Evolutionary conservation across 495 filamentous ascomycete genomes (phyloP).

Genomic region (Daldinia concentrica): DNA sequence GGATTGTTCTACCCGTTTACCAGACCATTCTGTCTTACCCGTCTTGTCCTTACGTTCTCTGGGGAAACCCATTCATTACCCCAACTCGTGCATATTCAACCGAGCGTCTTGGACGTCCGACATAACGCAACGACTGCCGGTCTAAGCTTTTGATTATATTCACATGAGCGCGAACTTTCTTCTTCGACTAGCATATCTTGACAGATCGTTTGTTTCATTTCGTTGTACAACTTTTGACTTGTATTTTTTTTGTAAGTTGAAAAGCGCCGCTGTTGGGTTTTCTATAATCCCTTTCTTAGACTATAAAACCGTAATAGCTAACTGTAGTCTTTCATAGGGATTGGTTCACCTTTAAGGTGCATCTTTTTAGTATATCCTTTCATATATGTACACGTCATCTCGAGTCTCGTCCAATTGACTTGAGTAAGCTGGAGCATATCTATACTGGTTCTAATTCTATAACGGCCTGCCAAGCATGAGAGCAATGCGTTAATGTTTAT

Average conservation of each 20-base stretch:
- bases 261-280: not conserved
- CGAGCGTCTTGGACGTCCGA: conserved; percentile 23
- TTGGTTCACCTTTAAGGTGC: not conserved
- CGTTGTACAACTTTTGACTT: conserved; percentile 18
- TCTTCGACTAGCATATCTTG: conserved; percentile 21
- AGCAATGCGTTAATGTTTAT: not conserved
- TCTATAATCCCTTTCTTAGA: not conserved
- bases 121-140: conserved; percentile 23
- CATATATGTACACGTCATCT: conserved; percentile 11
- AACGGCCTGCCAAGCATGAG: conserved; percentile 10
- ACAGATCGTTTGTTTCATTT: conserved; percentile 26
- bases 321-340: conserved; percentile 23
- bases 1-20: conserved; percentile 15
- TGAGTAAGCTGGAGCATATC: conserved; percentile 11
- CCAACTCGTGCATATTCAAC: conserved; percentile 35
- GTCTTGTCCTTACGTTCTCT: conserved; percentile 31
- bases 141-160: conserved; percentile 35
- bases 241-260: conserved; percentile 19
- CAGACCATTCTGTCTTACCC: conserved; percentile 17
- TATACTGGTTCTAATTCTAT: conserved; percentile 15
- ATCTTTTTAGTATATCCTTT: conserved; percentile 4
- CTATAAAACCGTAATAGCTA: conserved; percentile 9
- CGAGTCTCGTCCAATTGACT: conserved; percentile 15
- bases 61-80: conserved; percentile 23
- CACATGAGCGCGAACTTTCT: conserved; percentile 14